A percentile compares a stretch with the other conserved stretches of the same genome.
These are phyloP conservation scores for Calonectria hawksworthii DNA, from an alignment of 2,329 filamentous ascomycete species.

Conservation along the genomic window DNA sequence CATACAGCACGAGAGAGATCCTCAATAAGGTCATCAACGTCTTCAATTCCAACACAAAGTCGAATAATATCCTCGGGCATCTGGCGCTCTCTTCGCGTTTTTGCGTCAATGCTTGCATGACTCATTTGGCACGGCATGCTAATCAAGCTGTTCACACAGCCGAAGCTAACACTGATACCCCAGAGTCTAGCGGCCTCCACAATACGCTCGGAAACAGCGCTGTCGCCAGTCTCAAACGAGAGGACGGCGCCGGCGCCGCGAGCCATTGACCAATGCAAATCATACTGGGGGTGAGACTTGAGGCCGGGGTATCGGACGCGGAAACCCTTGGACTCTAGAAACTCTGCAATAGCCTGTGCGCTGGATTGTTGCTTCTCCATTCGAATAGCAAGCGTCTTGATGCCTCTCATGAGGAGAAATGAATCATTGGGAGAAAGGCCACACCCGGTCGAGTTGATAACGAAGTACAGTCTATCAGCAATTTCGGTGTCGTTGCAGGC, in stretches of 20 bases:
- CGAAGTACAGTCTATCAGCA: constrained; percentile 93
- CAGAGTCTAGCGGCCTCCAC: constrained; percentile 93
- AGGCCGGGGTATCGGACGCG: constrained; percentile 95
- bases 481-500: constrained; percentile 87
- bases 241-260: constrained; percentile 94
- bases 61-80: constrained; percentile 98
- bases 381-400: constrained; percentile 96
- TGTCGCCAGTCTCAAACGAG: constrained; percentile 94
- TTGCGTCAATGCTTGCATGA: constrained; percentile 97
- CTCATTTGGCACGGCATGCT: constrained; percentile 99
- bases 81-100: constrained; percentile 88
- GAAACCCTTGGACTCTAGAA: constrained; percentile 92
- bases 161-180: constrained; percentile 97
- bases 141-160: constrained; percentile 97
- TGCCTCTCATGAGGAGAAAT: constrained; percentile 92
- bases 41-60: constrained; percentile 96
- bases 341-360: constrained; percentile 90
- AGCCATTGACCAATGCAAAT: constrained; percentile 95
- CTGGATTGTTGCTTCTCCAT: constrained; percentile 99
- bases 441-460: constrained; percentile 96
- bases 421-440: constrained; percentile 95
- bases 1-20: constrained; percentile 91
- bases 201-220: constrained; percentile 87
- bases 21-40: constrained; percentile 90
- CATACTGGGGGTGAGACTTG: constrained; percentile 95